Evolutionary conservation across 176 grass and related monocot genomes (phyloP).

Genomic region (Avena eriantha): DNA sequence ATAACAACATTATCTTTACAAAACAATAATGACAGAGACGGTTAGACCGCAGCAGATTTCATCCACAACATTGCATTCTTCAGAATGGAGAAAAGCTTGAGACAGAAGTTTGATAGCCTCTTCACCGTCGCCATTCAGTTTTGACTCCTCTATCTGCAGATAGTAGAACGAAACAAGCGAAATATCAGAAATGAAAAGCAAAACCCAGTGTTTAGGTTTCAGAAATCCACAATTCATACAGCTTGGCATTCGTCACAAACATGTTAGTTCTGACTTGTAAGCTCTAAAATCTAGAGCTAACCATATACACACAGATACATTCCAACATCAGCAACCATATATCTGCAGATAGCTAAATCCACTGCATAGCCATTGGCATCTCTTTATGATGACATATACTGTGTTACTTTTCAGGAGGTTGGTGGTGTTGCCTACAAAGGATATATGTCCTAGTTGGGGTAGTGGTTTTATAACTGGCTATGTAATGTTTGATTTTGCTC

Average conservation of each 20-base stretch:
- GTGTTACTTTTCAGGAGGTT: background rate
- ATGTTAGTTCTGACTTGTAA: background rate
- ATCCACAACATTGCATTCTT: slow-evolving; percentile 34
- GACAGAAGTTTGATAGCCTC: slow-evolving; percentile 15
- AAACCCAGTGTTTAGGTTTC: background rate
- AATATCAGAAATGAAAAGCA: background rate
- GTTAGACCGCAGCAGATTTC: slow-evolving; percentile 31
- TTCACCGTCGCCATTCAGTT: slow-evolving; percentile 85
- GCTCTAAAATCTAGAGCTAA: background rate
- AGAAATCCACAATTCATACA: background rate
- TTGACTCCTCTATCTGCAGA: slow-evolving; percentile 64
- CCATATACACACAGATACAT: background rate
- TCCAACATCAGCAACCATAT: slow-evolving; percentile 20
- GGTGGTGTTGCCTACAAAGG: background rate
- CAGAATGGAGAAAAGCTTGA: background rate
- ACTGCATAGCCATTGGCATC: slow-evolving; percentile 43
- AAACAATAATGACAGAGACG: slow-evolving; percentile 42
- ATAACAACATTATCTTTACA: slow-evolving; percentile 47
- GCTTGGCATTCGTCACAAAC: background rate
- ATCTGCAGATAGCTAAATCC: background rate
- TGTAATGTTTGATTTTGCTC: slow-evolving; percentile 1
- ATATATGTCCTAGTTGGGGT: background rate
- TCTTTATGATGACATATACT: slow-evolving; percentile 46
- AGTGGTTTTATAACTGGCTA: background rate
- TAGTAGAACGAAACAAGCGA: slow-evolving; percentile 8